Percentiles rank a stretch among this genome's conserved stretches.
Conservation (phyloP, 306 rosid species). For the Geum urbanum region DNA sequence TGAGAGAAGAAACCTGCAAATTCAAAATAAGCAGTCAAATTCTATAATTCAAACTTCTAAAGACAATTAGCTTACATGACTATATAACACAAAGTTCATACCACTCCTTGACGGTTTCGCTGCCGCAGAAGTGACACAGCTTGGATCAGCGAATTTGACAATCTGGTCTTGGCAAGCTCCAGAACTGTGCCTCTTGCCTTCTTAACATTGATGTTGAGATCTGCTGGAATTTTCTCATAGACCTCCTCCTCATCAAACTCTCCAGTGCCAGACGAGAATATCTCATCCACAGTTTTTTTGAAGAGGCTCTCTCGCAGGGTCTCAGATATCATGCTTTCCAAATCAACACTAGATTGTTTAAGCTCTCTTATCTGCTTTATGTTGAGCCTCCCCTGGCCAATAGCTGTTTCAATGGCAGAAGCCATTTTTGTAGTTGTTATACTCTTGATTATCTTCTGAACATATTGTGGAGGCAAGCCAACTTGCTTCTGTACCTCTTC, state of each 20-base stretch:
- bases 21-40: conserved; percentile 4
- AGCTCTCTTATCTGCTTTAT: conserved; percentile 95
- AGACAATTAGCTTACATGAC: neutral
- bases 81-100: conserved; percentile 19
- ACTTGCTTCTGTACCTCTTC: conserved; percentile 73
- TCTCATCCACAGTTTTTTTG: conserved; percentile 83
- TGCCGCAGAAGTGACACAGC: conserved; percentile 85
- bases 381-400: conserved; percentile 79
- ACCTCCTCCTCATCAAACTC: conserved; percentile 95
- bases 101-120: conserved; percentile 81
- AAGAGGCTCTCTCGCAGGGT: conserved; percentile 78
- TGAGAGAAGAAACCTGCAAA: conserved; percentile 56
- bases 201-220: conserved; percentile 75
- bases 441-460: conserved; percentile 88
- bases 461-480: conserved; percentile 80
- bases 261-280: conserved; percentile 97
- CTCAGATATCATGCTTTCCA: conserved; percentile 87
- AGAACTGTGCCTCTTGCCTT: conserved; percentile 64
- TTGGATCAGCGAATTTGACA: conserved; percentile 80
- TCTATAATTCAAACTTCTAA: neutral
- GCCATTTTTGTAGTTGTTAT: conserved; percentile 95
- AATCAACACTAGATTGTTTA: conserved; percentile 72
- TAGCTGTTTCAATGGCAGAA: conserved; percentile 89
- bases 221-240: conserved; percentile 72
- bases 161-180: conserved; percentile 72